Percentiles rank a stretch among this genome's conserved stretches.
Evolutionary conservation across 257 asterid species (phyloP).

Genomic region (Asclepias syriaca): DNA sequence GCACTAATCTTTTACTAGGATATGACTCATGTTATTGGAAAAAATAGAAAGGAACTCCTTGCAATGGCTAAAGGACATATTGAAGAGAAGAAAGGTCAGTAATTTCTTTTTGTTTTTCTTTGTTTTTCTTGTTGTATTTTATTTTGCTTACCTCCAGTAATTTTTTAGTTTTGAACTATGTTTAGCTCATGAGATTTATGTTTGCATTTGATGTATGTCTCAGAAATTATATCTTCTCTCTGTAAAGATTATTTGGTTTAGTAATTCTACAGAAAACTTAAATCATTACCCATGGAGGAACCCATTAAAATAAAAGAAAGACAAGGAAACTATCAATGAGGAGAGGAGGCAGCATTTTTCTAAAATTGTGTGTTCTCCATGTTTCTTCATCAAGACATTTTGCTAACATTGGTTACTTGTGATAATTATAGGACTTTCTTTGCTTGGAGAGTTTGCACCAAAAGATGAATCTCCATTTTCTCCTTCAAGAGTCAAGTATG

Average conservation of each 20-base stretch:
- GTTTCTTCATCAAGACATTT: neutral
- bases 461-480: constrained; percentile 62
- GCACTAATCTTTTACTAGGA: constrained; percentile 40
- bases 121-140: neutral
- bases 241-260: neutral
- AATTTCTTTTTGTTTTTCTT: neutral
- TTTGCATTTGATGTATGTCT: neutral
- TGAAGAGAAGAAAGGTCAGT: constrained; percentile 66
- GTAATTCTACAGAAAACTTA: neutral
- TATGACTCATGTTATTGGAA: constrained; percentile 73
- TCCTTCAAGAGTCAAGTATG: constrained; percentile 72
- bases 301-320: neutral
- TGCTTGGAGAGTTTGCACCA: constrained; percentile 57
- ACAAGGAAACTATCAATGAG: neutral
- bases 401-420: constrained; percentile 18
- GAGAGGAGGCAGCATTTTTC: neutral
- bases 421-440: constrained; percentile 29
- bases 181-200: neutral
- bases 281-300: neutral
- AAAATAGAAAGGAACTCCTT: constrained; percentile 69
- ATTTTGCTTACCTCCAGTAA: neutral
- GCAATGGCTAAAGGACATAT: constrained; percentile 72
- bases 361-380: neutral
- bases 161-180: neutral
- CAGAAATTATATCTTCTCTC: neutral